Percentiles rank a stretch among this genome's conserved stretches.
Conservation (phyloP, 495 filamentous ascomycete species). For the Trichoderma virens region DNA sequence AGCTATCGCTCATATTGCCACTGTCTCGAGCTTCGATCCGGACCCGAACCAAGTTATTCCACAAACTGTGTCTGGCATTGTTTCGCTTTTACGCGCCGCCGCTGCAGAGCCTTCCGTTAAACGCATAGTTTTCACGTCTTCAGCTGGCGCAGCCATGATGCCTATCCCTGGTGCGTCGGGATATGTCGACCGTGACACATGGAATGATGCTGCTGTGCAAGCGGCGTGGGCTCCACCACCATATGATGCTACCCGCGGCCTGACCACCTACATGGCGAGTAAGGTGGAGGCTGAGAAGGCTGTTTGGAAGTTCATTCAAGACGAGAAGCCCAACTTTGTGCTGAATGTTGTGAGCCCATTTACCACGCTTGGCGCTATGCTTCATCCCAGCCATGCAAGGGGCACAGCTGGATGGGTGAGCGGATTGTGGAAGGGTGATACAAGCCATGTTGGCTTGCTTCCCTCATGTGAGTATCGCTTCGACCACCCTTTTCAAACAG, state of each 20-base stretch:
- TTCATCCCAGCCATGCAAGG: slow-evolving; percentile 21
- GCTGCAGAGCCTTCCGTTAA: slow-evolving; percentile 34
- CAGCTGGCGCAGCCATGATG: slow-evolving; percentile 31
- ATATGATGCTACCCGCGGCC: slow-evolving; percentile 19
- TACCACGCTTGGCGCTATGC: slow-evolving; percentile 27
- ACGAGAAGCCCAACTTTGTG: slow-evolving; percentile 38
- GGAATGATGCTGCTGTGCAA: slow-evolving; percentile 40
- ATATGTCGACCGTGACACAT: slow-evolving; percentile 31
- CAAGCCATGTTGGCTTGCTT: slow-evolving; percentile 11
- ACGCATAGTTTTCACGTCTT: slow-evolving; percentile 48
- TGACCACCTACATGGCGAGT: slow-evolving; percentile 38
- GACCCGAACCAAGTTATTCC: slow-evolving; percentile 40
- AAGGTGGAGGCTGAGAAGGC: slow-evolving; percentile 45
- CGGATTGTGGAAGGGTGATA: slow-evolving; percentile 21
- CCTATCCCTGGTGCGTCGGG: slow-evolving; percentile 21
- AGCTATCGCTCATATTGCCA: slow-evolving; percentile 39
- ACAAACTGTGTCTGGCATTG: slow-evolving; percentile 27
- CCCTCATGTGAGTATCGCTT: slow-evolving; percentile 7
- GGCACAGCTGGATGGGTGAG: slow-evolving; percentile 22
- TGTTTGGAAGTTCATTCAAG: slow-evolving; percentile 42
- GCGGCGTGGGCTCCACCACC: slow-evolving; percentile 36
- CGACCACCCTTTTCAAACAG: neutral
- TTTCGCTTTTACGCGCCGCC: slow-evolving; percentile 38
- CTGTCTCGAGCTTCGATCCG: slow-evolving; percentile 28
- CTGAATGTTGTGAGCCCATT: slow-evolving; percentile 44